Base-by-base conservation (phyloP, 495 filamentous ascomycete genomes). In the Chaetomium tenue region DNA sequence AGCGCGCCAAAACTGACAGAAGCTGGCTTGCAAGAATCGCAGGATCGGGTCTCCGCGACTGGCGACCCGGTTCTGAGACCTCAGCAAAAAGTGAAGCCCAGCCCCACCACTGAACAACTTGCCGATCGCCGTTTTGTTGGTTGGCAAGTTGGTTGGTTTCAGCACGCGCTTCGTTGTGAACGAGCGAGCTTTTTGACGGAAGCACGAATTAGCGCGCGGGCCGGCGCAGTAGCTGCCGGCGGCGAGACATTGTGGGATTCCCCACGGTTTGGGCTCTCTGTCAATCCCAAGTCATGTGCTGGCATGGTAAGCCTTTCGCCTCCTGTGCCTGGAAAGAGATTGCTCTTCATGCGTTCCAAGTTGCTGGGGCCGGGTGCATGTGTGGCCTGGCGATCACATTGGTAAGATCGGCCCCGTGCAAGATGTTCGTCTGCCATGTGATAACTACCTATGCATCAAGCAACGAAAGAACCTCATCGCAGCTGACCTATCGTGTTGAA, bases 281-380 rank as follows among this genome's bases (percentile, higher is more conserved):
- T 30, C 3, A n/a, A 54, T 11, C 26, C 15, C 16, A 22, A 26
- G 20, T 7, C 18, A 50, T 47, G 18, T 46, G 42, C 33, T 25
- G 44, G 16, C 46, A 60, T 33, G 25, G 33, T 26, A 37, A 13
- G 15, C 47, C 46, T 30, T 9, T 40, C 30, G 40, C 39, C 26
- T 18, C 48, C 44, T 51, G 37, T 18, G 52, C 40, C 44, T 33
- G 46, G 30, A 20, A 8, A 22, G 59, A 61, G 22, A 61, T 61
- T 53, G 59, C 59, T 39, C 59, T 61, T 42, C 59, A 61, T 61
- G 47, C 59, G 30, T 20, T 52, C 48, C 15, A n/a, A 11, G 5
- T 37, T 33, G 15, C 18, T 37, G 52, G 26, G 18, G 5, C 25
- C 13, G 51, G 51, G 6, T 53, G 18, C 26, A 16, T 18, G 13